phyloP scores from a whole-genome alignment of 352 stramenopile species.

The Globisporangium cederbergense region DNA sequence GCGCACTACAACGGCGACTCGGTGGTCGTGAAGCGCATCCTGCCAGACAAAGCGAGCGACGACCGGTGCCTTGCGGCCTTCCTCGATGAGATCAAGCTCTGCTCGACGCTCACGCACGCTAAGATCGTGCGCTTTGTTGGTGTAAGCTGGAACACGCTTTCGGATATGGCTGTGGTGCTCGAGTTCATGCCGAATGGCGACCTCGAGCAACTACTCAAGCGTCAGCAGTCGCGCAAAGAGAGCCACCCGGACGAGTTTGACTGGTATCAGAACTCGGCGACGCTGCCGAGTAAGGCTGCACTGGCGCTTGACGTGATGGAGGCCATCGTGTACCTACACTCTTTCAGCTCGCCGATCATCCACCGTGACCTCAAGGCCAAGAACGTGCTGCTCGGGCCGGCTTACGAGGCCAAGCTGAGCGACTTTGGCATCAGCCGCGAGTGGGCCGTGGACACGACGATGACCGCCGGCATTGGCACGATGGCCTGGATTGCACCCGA shows the following conservation, averaged over 20 bases:
- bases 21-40: slow-evolving; percentile 81
- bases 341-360: slow-evolving; percentile 78
- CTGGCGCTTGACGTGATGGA: slow-evolving; percentile 76
- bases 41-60: slow-evolving; percentile 78
- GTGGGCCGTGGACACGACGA: slow-evolving; percentile 71
- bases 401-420: slow-evolving; percentile 72
- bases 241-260: slow-evolving; percentile 52
- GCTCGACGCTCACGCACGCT: slow-evolving; percentile 67
- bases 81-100: slow-evolving; percentile 84
- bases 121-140: slow-evolving; percentile 83
- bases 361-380: slow-evolving; percentile 77
- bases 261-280: slow-evolving; percentile 58
- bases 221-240: slow-evolving; percentile 38
- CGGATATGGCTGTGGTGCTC: slow-evolving; percentile 76
- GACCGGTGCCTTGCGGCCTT: slow-evolving; percentile 66
- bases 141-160: slow-evolving; percentile 85
- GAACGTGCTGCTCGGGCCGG: slow-evolving; percentile 66
- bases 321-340: slow-evolving; percentile 80
- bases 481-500: slow-evolving; percentile 85
- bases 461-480: slow-evolving; percentile 81
- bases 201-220: slow-evolving; percentile 66
- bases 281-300: slow-evolving; percentile 43
- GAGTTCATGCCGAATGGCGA: slow-evolving; percentile 81
- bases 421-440: slow-evolving; percentile 84
- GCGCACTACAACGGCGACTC: slow-evolving; percentile 52